Conservation (phyloP, 345 rosid genomes). For the Euphorbia pulcherrima region DNA sequence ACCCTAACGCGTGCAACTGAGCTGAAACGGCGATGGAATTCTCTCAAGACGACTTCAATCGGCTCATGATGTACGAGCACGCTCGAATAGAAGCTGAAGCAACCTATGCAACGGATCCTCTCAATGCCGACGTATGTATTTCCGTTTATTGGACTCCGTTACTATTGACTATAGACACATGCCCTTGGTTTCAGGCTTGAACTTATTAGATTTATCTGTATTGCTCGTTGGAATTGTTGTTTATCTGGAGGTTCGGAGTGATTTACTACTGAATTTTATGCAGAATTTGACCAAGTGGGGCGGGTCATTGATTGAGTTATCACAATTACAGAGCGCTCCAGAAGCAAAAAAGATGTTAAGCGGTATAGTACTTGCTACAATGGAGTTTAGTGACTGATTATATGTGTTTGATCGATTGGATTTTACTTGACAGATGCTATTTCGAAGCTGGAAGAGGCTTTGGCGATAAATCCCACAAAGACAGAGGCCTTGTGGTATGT, state of each 20-base stretch:
- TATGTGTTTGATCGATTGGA: not conserved
- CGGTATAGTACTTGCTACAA: slow-evolving; percentile 19
- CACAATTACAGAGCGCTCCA: slow-evolving; percentile 45
- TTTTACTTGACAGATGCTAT: slow-evolving; percentile 15
- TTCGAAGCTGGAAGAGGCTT: slow-evolving; percentile 27
- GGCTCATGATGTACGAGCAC: slow-evolving; percentile 49
- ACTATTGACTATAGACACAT: not conserved
- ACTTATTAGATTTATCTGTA: not conserved
- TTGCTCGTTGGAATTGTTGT: not conserved
- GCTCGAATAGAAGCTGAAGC: slow-evolving; percentile 51
- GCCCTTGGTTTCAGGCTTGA: not conserved
- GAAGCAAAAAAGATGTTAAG: slow-evolving; percentile 40
- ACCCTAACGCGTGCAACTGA: not conserved
- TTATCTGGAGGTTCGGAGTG: not conserved
- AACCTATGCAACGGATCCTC: slow-evolving; percentile 52
- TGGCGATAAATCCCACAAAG: slow-evolving; percentile 20
- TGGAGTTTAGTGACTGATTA: not conserved
- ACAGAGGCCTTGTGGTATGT: slow-evolving; percentile 19
- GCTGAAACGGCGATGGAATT: slow-evolving; percentile 41
- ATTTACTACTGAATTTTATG: not conserved
- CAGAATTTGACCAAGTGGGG: slow-evolving; percentile 55
- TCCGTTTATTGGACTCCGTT: not conserved
- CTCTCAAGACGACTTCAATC: slow-evolving; percentile 50
- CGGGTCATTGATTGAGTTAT: slow-evolving; percentile 55
- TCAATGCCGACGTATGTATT: slow-evolving; percentile 51